Evolutionary conservation across 2,329 filamentous ascomycete genomes (phyloP), one percentile per base, ranked within the genome.

Genomic region (Ophiocordyceps camponoti-floridani): DNA sequence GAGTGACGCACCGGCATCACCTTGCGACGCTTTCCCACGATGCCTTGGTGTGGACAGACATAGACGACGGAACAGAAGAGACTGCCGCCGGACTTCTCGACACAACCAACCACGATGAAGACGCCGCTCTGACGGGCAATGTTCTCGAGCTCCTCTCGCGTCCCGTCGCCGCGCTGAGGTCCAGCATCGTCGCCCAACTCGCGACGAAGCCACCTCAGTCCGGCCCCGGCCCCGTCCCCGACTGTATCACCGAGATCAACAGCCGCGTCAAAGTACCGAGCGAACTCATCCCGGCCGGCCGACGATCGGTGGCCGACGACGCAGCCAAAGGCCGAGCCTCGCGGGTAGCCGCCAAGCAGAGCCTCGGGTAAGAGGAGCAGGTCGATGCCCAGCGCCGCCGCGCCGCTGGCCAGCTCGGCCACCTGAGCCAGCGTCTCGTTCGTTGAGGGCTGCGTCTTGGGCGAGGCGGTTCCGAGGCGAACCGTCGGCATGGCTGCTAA

Each of bases 361-460:
- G 88, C 88, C 66, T 96, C 88, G 0, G 89, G 89, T 48, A 95
- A 88, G 44, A 95, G 76, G 27, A 95, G 70, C 43, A 95, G 70
- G 58, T 91, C 69, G 37, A 75, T 63, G 3, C 56, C 87, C n/a
- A 38, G n/a, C 13, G 35, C n/a, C n/a, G n/a, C 16, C 6, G 33
- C 69, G 63, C 23, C 63, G 64, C 18, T 16, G 31, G 82, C 79
- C 13, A 82, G 76, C 11, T 59, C 52, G 54, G 78, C 70, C 43
- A 94, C 73, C 33, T 79, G 73, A 7, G 62, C 55, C 45, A 94
- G 72, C 1, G 86, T 93, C 31, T 72, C 65, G 23, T 63, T 43
- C 1, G 67, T 70, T 14, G 69, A 72, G 44, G 65, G 50, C 46
- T 66, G 64, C 2, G 72, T 69, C 28, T 62, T 62, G 18, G 76